A percentile compares a stretch with the other conserved stretches of the same genome.
Evolutionary conservation across 345 rosid genomes (phyloP).

Genomic region (Melaleuca quinquenervia): DNA sequence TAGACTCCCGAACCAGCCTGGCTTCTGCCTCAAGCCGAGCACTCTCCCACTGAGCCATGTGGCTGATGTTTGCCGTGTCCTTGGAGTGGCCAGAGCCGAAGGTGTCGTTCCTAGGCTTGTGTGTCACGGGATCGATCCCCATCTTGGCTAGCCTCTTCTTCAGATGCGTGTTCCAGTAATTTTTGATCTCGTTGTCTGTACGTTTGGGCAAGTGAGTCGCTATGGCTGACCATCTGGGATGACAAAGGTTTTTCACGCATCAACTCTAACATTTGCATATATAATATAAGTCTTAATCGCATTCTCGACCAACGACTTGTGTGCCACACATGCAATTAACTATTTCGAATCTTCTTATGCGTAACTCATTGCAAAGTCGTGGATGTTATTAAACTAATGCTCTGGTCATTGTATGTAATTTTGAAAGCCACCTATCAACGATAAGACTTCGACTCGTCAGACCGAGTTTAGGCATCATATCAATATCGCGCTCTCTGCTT

Average conservation of each 20-base stretch:
- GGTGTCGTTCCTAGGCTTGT: slow-evolving; percentile 20
- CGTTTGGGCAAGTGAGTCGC: slow-evolving; percentile 37
- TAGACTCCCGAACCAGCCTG: slow-evolving; percentile 11
- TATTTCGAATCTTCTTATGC: no score
- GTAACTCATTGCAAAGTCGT: no score
- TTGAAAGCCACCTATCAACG: no score
- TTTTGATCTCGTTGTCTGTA: slow-evolving; percentile 51
- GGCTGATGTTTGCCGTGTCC: slow-evolving; percentile 6
- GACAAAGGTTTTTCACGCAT: background rate
- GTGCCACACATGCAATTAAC: no score
- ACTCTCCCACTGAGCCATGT: slow-evolving; percentile 39
- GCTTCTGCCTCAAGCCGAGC: slow-evolving; percentile 34
- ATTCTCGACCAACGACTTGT: no score
- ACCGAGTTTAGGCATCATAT: no score
- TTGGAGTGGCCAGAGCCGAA: slow-evolving; percentile 5
- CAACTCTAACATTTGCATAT: no score
- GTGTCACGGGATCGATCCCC: slow-evolving; percentile 30
- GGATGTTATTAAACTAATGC: no score
- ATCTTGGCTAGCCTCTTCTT: slow-evolving; percentile 28
- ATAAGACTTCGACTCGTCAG: no score
- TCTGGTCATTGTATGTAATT: no score
- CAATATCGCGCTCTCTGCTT: no score
- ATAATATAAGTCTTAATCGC: no score
- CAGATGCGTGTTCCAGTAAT: slow-evolving; percentile 49
- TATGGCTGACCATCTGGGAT: slow-evolving; percentile 45